These are phyloP conservation scores for Platanthera guangdongensis DNA, from an alignment of 106 monocot genomes.

Conservation along the genomic window DNA sequence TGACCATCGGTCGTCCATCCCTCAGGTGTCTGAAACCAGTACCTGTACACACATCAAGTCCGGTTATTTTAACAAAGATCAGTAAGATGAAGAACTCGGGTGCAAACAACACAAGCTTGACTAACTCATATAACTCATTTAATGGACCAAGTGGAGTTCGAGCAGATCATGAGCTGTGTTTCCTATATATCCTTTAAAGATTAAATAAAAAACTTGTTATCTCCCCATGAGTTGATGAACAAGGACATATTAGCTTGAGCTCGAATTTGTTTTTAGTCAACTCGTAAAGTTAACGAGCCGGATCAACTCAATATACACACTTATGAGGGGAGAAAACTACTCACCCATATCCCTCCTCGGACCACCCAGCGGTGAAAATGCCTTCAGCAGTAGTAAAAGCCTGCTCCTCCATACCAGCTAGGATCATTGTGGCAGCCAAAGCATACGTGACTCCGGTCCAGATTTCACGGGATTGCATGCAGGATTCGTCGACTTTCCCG, in stretches of 20 bases:
- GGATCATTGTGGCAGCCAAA: conserved; percentile 86
- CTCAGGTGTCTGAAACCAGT: conserved; percentile 98
- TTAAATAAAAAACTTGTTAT: background rate
- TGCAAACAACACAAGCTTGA: too few species aligned
- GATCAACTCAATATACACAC: too few species aligned
- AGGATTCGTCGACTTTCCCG: conserved; percentile 81
- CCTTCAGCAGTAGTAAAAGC: conserved; percentile 94
- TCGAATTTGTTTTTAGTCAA: too few species aligned
- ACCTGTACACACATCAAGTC: conserved; percentile 22
- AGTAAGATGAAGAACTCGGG: too few species aligned
- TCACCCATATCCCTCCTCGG: conserved; percentile 95
- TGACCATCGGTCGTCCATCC: conserved; percentile 94
- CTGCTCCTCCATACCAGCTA: conserved; percentile 80
- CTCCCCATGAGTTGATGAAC: background rate
- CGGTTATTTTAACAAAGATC: too few species aligned
- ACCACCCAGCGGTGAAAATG: conserved; percentile 83
- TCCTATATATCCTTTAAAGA: too few species aligned
- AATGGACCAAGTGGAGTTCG: too few species aligned
- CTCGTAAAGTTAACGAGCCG: too few species aligned
- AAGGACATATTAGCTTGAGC: too few species aligned
- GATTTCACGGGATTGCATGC: conserved; percentile 97
- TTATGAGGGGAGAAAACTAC: conserved; percentile 6
- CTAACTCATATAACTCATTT: too few species aligned
- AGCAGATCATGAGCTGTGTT: too few species aligned
- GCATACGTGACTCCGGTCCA: conserved; percentile 96